Evolutionary conservation across 441 rosid species (phyloP), one percentile per base, ranked within the genome.

Genomic region (Manihot esculenta): DNA sequence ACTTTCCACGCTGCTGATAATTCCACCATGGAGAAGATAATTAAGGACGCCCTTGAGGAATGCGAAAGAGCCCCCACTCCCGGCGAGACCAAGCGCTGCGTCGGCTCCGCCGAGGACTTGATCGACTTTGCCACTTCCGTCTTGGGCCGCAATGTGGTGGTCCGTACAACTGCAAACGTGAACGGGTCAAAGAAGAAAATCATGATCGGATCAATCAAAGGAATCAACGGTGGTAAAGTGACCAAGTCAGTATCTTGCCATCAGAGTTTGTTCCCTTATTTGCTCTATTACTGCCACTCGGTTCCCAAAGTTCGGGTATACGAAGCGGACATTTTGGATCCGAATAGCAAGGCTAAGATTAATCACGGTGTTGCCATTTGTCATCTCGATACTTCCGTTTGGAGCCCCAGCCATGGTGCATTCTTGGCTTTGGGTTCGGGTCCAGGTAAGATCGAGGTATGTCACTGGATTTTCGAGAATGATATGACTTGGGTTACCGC

Each of bases 391-490:
- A 95, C 99, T 15, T 91, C 99, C 0, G 72, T 84, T 0, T 95
- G 99, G 99, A 87, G 98, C 78, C 64, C 96, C 26, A 83, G 68
- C 51, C 99, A 95, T 10, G 97, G 97, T 9, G 97, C 99, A 1
- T 95, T 95, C 79, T 8, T 84, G 64, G 88, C 98, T 3, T 77
- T 95, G 62, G 97, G 97, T 17, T 85, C 90, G 9, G 80, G 82
- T 41, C 99, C 99, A 5, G 99, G 98, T 58, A 77, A 54, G 78
- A 87, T 89, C 41, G 99, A 94, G 74, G 97, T 92, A 1, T 94
- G 99, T 24, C 99, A 94, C 74, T 94, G 99, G 99, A 91, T 95
- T 42, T 95, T 91, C 42, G 92, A 95, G 83, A 89, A 91, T 74
- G 99, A 95, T 73, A 73, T 93, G 91, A 93, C 91, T 42, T 95